phyloP scores from a whole-genome alignment of 441 rosid genomes.

The Cnidoscolus chayamansa region DNA sequence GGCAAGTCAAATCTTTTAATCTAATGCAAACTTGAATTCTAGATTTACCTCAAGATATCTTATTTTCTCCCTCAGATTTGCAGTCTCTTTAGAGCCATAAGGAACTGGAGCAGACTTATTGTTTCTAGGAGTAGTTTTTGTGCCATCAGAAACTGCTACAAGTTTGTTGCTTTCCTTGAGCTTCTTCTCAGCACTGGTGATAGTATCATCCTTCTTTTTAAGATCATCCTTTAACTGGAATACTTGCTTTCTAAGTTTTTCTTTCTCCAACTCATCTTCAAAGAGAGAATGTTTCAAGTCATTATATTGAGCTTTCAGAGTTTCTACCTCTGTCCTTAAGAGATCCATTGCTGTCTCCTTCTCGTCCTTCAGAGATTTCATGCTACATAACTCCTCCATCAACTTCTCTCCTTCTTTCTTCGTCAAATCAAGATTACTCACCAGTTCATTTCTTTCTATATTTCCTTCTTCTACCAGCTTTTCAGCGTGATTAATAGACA shows the following conservation, averaged over 20 bases:
- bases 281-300: conserved; percentile 43
- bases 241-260: conserved; percentile 58
- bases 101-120: conserved; percentile 43
- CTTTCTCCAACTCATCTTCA: conserved; percentile 56
- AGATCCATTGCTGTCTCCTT: conserved; percentile 39
- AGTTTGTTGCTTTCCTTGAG: conserved; percentile 51
- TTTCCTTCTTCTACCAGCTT: conserved; percentile 38
- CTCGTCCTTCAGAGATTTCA: conserved; percentile 47
- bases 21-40: neutral
- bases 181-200: conserved; percentile 54
- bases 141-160: conserved; percentile 38
- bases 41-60: conserved; percentile 61
- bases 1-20: conserved; percentile 8
- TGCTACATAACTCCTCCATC: conserved; percentile 38
- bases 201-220: conserved; percentile 63
- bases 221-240: conserved; percentile 53
- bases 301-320: conserved; percentile 34
- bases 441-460: conserved; percentile 44
- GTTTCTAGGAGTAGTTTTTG: conserved; percentile 40
- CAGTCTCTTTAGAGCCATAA: conserved; percentile 49
- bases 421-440: conserved; percentile 35
- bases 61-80: conserved; percentile 58
- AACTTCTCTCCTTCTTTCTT: conserved; percentile 52
- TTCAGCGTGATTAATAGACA: conserved; percentile 39
- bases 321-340: conserved; percentile 46